A percentile compares a stretch with the other conserved stretches of the same genome.
Conservation (phyloP, 2,329 filamentous ascomycete species). For the Aspergillus pseudotamarii region DNA sequence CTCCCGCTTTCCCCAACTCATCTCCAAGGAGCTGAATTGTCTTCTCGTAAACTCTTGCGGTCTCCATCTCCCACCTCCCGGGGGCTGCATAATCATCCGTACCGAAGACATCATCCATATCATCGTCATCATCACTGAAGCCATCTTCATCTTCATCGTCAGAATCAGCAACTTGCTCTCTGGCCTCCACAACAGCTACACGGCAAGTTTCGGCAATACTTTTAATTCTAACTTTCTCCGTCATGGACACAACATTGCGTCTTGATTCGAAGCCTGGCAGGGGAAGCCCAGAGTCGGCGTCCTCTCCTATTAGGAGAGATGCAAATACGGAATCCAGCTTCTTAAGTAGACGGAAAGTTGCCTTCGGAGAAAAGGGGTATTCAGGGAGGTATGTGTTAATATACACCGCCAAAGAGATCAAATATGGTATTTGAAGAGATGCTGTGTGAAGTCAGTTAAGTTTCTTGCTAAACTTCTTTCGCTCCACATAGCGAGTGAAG, state of each 20-base stretch:
- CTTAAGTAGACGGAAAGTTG: slow-evolving; percentile 69
- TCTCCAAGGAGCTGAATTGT: slow-evolving; percentile 76
- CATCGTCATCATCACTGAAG: slow-evolving; percentile 39
- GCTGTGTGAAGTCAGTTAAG: slow-evolving; percentile 52
- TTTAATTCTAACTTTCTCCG: slow-evolving; percentile 85
- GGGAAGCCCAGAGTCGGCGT: slow-evolving; percentile 65
- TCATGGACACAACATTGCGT: slow-evolving; percentile 62
- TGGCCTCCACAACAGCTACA: slow-evolving; percentile 68
- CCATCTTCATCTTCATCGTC: slow-evolving; percentile 41
- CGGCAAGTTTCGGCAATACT: slow-evolving; percentile 78
- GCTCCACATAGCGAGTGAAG: neutral
- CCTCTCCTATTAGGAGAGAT: slow-evolving; percentile 68
- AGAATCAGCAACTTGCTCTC: slow-evolving; percentile 51
- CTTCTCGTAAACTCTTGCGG: slow-evolving; percentile 76
- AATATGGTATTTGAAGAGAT: slow-evolving; percentile 77
- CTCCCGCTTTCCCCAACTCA: slow-evolving; percentile 55
- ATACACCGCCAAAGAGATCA: slow-evolving; percentile 76
- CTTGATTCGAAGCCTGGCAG: slow-evolving; percentile 72
- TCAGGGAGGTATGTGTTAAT: slow-evolving; percentile 71
- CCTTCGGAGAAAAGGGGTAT: slow-evolving; percentile 69
- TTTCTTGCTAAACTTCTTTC: slow-evolving; percentile 1
- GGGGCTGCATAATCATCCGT: slow-evolving; percentile 32
- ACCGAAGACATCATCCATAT: slow-evolving; percentile 45
- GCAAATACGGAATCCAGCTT: slow-evolving; percentile 86
- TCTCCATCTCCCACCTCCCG: slow-evolving; percentile 63